phyloP scores from a whole-genome alignment of 2,329 filamentous ascomycete species.

The Hypoxylon sp. region DNA sequence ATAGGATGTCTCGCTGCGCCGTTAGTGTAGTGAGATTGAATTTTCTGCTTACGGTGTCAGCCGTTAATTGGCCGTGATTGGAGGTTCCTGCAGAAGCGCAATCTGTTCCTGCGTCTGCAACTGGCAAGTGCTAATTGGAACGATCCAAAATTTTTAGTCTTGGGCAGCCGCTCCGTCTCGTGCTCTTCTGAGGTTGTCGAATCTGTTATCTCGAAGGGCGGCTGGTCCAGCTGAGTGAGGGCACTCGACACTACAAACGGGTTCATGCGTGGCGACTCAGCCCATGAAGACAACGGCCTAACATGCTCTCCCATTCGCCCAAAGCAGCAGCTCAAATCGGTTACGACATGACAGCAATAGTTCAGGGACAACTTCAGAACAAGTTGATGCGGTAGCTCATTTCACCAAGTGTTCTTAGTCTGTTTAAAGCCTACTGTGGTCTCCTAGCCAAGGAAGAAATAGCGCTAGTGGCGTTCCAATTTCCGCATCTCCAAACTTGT shows the following conservation, averaged over 20 bases:
- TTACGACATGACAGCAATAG: slow-evolving; percentile 8
- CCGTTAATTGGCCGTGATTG: slow-evolving; percentile 20
- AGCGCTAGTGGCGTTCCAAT: slow-evolving; percentile 47
- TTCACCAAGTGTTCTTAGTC: slow-evolving; percentile 12
- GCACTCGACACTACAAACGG: neutral
- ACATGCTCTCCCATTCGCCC: slow-evolving; percentile 1
- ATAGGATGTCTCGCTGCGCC: neutral
- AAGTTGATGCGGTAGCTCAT: slow-evolving; percentile 11
- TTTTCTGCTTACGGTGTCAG: slow-evolving; percentile 34
- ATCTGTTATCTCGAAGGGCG: neutral
- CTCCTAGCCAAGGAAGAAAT: slow-evolving; percentile 37
- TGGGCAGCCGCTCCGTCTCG: slow-evolving; percentile 11
- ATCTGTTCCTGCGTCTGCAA: slow-evolving; percentile 46
- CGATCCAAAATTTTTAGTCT: slow-evolving; percentile 19
- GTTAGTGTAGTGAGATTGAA: slow-evolving; percentile 23
- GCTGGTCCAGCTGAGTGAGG: neutral
- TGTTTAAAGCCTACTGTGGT: slow-evolving; percentile 14
- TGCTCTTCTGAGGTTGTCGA: neutral
- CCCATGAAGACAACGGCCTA: neutral
- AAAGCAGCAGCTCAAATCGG: neutral
- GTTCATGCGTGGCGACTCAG: neutral
- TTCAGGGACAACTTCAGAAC: slow-evolving; percentile 10
- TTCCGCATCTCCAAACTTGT: slow-evolving; percentile 42
- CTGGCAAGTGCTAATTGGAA: slow-evolving; percentile 26
- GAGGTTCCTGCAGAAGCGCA: slow-evolving; percentile 49